A percentile compares a stretch with the other conserved stretches of the same genome.
These are phyloP conservation scores for Cladosporium cucumerinum DNA, from an alignment of 2,329 filamentous ascomycete species.

Conservation along the genomic window DNA sequence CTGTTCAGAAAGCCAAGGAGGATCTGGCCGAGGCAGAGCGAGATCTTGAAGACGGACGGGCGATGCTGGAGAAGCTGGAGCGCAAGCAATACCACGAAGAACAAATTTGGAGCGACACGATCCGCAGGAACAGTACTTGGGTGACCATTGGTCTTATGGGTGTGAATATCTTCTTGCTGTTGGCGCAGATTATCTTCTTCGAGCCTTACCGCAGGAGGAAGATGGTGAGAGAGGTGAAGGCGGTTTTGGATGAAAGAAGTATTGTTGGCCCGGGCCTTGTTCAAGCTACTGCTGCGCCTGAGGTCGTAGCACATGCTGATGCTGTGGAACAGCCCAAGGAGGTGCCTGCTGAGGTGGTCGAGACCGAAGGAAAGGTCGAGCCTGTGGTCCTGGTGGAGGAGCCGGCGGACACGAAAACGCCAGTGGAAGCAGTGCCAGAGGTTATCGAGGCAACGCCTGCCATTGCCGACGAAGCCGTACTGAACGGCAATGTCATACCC, in stretches of 20 bases:
- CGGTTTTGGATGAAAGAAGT: conserved; percentile 67
- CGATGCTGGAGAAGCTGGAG: conserved; percentile 75
- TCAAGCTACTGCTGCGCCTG: conserved; percentile 9
- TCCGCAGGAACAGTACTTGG: conserved; percentile 94
- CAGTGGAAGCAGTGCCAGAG: neutral
- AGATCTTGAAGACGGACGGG: conserved; percentile 72
- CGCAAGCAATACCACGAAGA: conserved; percentile 94
- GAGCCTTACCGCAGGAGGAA: conserved; percentile 86
- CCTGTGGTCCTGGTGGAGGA: neutral
- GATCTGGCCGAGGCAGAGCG: conserved; percentile 71
- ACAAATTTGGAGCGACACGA: conserved; percentile 98
- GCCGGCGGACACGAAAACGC: neutral
- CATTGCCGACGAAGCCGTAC: neutral
- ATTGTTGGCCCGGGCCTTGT: conserved; percentile 28
- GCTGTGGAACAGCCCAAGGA: conserved; percentile 23
- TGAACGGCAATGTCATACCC: neutral
- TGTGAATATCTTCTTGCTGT: conserved; percentile 83
- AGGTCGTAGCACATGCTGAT: conserved; percentile 26
- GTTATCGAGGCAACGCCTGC: neutral
- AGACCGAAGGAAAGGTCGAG: conserved; percentile 4
- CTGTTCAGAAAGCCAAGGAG: conserved; percentile 69
- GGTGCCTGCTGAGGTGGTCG: conserved; percentile 20
- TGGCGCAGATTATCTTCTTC: conserved; percentile 69
- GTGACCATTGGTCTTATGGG: conserved; percentile 98
- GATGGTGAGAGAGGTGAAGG: conserved; percentile 73